Percentiles rank a stretch among this genome's conserved stretches.
These are phyloP conservation scores for Sporisorium graminicola DNA, from an alignment of 1,284 basidiomycete genomes.

Conservation along the genomic window DNA sequence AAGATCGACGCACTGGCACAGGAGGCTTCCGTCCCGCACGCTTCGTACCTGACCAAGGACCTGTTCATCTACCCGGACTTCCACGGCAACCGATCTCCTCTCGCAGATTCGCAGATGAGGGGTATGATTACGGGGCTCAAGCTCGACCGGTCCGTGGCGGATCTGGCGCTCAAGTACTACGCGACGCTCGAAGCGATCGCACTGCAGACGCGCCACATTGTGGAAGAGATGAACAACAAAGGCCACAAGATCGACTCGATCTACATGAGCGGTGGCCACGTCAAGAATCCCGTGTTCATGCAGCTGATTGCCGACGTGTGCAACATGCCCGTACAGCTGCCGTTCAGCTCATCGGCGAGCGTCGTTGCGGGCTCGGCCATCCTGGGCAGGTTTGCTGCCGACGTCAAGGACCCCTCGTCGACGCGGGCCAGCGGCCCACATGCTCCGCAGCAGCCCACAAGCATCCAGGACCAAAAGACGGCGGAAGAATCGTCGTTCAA, in stretches of 20 bases:
- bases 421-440: constrained; percentile 36
- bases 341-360: constrained; percentile 79
- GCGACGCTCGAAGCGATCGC: constrained; percentile 93
- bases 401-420: constrained; percentile 70
- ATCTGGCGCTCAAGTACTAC: constrained; percentile 91
- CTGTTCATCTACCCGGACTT: constrained; percentile 95
- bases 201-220: constrained; percentile 93
- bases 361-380: constrained; percentile 95
- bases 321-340: constrained; percentile 84
- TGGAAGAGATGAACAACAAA: constrained; percentile 87
- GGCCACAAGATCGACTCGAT: constrained; percentile 88
- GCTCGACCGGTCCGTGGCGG: constrained; percentile 81
- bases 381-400: constrained; percentile 87
- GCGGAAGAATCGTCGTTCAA: constrained; percentile 73
- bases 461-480: constrained; percentile 68
- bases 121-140: constrained; percentile 90
- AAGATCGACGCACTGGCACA: constrained; percentile 79
- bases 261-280: constrained; percentile 80
- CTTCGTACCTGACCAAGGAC: constrained; percentile 85
- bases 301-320: constrained; percentile 86
- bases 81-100: constrained; percentile 87
- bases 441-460: constrained; percentile 58
- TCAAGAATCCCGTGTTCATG: constrained; percentile 66
- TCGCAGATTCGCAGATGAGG: constrained; percentile 92
- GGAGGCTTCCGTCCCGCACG: constrained; percentile 53